phyloP scores from a whole-genome alignment of 164 flowering plant species.

The Vitis rotundifolia region DNA sequence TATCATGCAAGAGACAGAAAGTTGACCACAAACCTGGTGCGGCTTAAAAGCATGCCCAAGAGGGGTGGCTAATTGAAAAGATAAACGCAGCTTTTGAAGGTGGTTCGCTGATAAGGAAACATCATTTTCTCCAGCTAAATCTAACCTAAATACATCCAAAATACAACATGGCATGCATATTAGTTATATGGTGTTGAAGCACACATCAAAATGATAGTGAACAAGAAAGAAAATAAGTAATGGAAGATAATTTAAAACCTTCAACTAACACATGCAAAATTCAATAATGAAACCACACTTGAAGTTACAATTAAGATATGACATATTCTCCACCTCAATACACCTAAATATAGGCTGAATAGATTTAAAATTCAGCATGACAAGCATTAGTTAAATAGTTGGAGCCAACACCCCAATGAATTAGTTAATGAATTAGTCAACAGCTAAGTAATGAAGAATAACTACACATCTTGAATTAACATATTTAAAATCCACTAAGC shows the following conservation, averaged over 20 bases:
- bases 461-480: too few relatives aligned
- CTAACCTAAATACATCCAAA: conserved; percentile 47
- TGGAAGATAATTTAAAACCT: too few relatives aligned
- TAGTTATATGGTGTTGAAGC: background rate
- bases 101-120: conserved; percentile 85
- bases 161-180: background rate
- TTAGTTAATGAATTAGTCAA: too few relatives aligned
- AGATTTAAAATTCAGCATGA: too few relatives aligned
- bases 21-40: conserved; percentile 65
- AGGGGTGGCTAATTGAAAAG: conserved; percentile 72
- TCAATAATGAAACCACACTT: background rate
- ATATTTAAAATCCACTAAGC: too few relatives aligned
- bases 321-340: too few relatives aligned
- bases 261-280: background rate
- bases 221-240: background rate
- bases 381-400: too few relatives aligned
- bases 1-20: conserved; percentile 1
- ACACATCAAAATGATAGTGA: background rate
- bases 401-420: too few relatives aligned
- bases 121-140: conserved; percentile 49
- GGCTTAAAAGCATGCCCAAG: conserved; percentile 68
- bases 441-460: too few relatives aligned
- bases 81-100: conserved; percentile 84
- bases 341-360: too few relatives aligned
- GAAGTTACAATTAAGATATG: too few relatives aligned